These are phyloP conservation scores for Saturnispora serradocipensis DNA, from an alignment of 805 yeast species.

Conservation along the genomic window DNA sequence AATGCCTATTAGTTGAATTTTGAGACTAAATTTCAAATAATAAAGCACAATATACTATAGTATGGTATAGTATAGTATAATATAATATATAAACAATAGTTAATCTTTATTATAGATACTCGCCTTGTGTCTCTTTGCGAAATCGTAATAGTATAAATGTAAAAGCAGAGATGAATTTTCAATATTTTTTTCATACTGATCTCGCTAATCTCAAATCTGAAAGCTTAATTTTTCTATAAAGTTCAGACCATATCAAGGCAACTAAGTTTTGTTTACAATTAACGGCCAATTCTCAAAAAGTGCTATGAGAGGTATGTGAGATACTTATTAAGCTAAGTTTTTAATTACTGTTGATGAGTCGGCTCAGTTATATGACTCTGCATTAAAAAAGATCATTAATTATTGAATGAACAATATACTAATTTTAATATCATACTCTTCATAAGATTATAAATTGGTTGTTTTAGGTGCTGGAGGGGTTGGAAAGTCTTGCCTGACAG, in stretches of 20 bases:
- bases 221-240: background rate
- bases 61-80: background rate
- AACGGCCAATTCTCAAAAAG: background rate
- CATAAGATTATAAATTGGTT: slow-evolving; percentile 72
- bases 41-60: no score
- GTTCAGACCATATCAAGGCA: background rate
- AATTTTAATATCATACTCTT: background rate
- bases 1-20: background rate
- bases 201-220: background rate
- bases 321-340: no score
- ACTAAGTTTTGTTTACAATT: background rate
- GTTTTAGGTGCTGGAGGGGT: slow-evolving; percentile 97
- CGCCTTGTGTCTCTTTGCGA: background rate
- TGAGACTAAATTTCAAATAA: background rate
- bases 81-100: background rate
- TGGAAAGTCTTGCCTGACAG: slow-evolving; percentile 90
- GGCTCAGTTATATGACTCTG: no score
- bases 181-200: background rate
- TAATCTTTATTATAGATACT: background rate
- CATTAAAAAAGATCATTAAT: no score
- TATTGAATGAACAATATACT: background rate
- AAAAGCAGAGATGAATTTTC: background rate
- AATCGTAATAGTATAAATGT: background rate
- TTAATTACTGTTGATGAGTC: background rate
- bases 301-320: slow-evolving; percentile 9